Percentiles rank a stretch among this genome's conserved stretches.
These are phyloP conservation scores for Fusarium phyllophilum DNA, from an alignment of 2,329 filamentous ascomycete species.

Conservation along the genomic window DNA sequence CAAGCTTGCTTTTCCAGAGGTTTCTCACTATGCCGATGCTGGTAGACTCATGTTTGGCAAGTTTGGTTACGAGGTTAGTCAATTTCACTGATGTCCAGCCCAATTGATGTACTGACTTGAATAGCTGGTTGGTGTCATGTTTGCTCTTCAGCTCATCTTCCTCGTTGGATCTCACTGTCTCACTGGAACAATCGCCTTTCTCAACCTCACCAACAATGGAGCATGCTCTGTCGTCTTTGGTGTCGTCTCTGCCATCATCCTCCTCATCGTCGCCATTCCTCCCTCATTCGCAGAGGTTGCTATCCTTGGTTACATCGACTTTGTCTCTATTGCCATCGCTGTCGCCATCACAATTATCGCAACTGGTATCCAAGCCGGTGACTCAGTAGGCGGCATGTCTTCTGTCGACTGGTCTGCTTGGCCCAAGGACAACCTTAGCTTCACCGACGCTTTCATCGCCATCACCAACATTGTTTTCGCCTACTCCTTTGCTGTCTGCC, in stretches of 20 bases:
- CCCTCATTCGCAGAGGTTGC: constrained; percentile 61
- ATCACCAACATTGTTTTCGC: constrained; percentile 78
- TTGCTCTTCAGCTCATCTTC: constrained; percentile 73
- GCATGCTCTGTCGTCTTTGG: constrained; percentile 58
- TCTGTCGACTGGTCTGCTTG: constrained; percentile 56
- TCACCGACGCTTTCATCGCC: constrained; percentile 67
- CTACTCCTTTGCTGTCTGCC: constrained; percentile 67
- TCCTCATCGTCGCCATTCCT: constrained; percentile 58
- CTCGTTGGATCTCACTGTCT: constrained; percentile 77
- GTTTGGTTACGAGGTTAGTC: constrained; percentile 62
- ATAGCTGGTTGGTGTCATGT: constrained; percentile 65
- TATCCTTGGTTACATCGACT: constrained; percentile 64
- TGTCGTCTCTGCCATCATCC: constrained; percentile 57
- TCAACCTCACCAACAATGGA: constrained; percentile 68
- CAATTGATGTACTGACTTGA: background rate
- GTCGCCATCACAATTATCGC: constrained; percentile 75
- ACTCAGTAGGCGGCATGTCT: constrained; percentile 46
- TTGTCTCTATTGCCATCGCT: constrained; percentile 70
- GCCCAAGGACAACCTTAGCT: constrained; percentile 56
- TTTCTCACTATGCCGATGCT: constrained; percentile 75
- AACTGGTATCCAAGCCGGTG: constrained; percentile 60
- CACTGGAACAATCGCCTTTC: constrained; percentile 76
- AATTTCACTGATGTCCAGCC: background rate
- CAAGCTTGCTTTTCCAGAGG: constrained; percentile 63
- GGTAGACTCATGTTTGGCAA: constrained; percentile 69